These are phyloP conservation scores for Verticillium dahliae DNA, from an alignment of 2,329 filamentous ascomycete species.

Conservation along the genomic window DNA sequence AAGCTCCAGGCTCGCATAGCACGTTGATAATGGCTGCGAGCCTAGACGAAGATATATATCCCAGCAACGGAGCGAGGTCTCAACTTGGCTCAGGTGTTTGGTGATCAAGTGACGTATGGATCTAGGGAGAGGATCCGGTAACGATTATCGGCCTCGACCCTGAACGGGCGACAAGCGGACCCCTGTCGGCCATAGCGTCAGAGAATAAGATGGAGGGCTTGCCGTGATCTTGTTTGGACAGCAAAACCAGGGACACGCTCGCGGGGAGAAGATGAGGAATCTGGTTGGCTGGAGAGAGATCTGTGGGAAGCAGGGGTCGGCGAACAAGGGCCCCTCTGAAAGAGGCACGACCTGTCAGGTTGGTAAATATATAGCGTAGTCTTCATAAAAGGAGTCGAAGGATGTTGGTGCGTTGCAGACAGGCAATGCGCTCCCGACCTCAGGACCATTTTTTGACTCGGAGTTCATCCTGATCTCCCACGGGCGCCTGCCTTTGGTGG, in stretches of 20 bases:
- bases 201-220: constrained; percentile 4
- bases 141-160: constrained; percentile 9
- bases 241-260: constrained; percentile 4
- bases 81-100: constrained; percentile 3
- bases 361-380: background rate
- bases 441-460: too few relatives aligned
- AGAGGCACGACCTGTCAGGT: background rate
- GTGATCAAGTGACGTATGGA: constrained; percentile 9
- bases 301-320: background rate
- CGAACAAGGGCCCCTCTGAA: background rate
- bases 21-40: background rate
- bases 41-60: constrained; percentile 6
- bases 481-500: too few relatives aligned
- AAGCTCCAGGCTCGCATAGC: constrained; percentile 3
- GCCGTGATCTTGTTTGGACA: constrained; percentile 5
- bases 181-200: constrained; percentile 10
- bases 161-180: constrained; percentile 11
- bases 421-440: background rate
- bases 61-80: background rate
- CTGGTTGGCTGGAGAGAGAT: constrained; percentile 1
- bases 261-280: background rate
- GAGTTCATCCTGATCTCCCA: too few relatives aligned
- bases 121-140: constrained; percentile 4
- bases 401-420: background rate
- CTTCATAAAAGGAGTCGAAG: background rate